These are phyloP conservation scores for Lolium rigidum DNA, from an alignment of 176 grass and related monocot genomes.

Conservation along the genomic window DNA sequence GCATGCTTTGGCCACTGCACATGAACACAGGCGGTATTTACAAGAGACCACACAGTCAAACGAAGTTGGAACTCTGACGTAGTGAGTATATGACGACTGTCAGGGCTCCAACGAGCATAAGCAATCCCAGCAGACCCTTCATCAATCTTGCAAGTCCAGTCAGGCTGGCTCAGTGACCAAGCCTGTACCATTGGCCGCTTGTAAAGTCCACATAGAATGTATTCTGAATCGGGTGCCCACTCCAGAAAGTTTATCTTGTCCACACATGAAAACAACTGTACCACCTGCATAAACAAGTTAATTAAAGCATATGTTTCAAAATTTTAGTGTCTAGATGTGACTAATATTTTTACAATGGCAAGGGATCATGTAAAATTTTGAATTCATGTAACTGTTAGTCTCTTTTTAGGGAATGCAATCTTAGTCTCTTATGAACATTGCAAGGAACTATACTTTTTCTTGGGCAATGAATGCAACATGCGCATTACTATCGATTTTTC, in stretches of 20 bases:
- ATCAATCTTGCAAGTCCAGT: conserved; percentile 99
- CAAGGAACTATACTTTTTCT: conserved; percentile 27
- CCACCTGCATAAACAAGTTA: conserved; percentile 60
- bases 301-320: conserved; percentile 38
- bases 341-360: conserved; percentile 15
- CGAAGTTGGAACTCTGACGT: conserved; percentile 98
- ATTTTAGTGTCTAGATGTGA: conserved; percentile 2
- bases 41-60: conserved; percentile 89
- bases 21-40: conserved; percentile 93
- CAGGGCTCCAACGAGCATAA: conserved; percentile 94
- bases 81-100: conserved; percentile 92
- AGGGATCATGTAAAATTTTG: conserved; percentile 1
- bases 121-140: conserved; percentile 89
- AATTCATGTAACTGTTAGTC: neutral
- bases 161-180: conserved; percentile 90
- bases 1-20: conserved; percentile 92
- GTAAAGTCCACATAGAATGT: conserved; percentile 90
- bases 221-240: conserved; percentile 93
- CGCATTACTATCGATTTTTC: conserved; percentile 5
- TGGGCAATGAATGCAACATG: conserved; percentile 10
- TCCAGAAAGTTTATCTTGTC: conserved; percentile 96
- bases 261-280: conserved; percentile 90
- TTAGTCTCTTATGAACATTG: neutral
- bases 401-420: no score
- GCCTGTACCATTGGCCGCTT: conserved; percentile 93